Evolutionary conservation across 1,284 basidiomycete species (phyloP).

Genomic region (Bjerkandera adusta): DNA sequence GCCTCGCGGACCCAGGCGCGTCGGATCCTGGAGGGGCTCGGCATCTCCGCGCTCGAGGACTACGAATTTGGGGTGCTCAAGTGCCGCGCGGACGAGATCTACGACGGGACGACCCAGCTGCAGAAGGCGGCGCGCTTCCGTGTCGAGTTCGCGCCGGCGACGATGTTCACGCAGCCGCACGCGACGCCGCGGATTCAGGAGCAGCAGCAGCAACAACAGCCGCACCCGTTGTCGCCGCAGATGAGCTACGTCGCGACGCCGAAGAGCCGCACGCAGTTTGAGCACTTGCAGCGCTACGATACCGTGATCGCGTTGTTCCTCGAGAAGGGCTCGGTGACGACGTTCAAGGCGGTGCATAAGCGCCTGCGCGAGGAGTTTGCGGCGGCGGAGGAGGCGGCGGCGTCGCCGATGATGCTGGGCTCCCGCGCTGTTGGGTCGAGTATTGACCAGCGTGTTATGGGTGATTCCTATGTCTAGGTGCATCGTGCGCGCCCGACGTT

Average conservation of each 20-base stretch:
- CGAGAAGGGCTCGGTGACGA: conserved; percentile 86
- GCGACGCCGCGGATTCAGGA: conserved; percentile 21
- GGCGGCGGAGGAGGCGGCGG: conserved; percentile 35
- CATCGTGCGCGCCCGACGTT: too few relatives aligned
- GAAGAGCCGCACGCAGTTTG: conserved; percentile 13
- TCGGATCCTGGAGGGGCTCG: conserved; percentile 65
- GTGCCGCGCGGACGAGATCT: conserved; percentile 63
- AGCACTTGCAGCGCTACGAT: conserved; percentile 22
- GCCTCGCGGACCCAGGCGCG: conserved; percentile 65
- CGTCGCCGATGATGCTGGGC: conserved; percentile 20
- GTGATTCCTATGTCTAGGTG: too few relatives aligned
- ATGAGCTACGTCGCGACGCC: conserved; percentile 14
- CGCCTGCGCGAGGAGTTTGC: conserved; percentile 68
- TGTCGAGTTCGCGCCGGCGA: conserved; percentile 56
- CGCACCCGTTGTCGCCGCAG: conserved; percentile 20
- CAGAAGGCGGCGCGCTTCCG: conserved; percentile 61
- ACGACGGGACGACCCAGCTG: conserved; percentile 41
- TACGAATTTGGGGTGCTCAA: conserved; percentile 49
- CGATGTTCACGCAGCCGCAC: conserved; percentile 5
- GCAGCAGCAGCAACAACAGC: too few relatives aligned
- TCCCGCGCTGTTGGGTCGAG: conserved; percentile 16
- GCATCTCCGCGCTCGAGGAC: conserved; percentile 58
- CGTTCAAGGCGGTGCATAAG: conserved; percentile 75
- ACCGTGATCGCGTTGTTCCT: conserved; percentile 59
- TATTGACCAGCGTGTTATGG: conserved; percentile 24